These are phyloP conservation scores for Durio zibethinus DNA, from an alignment of 345 rosid species.

Conservation along the genomic window DNA sequence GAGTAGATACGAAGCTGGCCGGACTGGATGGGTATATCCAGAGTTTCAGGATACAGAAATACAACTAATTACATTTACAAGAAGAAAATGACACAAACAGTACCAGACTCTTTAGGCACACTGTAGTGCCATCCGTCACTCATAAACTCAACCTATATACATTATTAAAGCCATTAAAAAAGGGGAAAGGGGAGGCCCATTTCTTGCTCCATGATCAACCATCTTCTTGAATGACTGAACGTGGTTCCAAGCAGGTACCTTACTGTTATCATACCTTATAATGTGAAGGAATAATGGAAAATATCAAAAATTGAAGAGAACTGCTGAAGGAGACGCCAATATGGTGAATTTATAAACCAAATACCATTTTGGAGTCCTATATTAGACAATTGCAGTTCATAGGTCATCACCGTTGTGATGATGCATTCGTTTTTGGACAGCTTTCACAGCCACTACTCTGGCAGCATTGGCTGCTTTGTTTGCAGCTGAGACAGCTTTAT, in stretches of 20 bases:
- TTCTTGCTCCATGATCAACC: slow-evolving; percentile 39
- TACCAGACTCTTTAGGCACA: not conserved
- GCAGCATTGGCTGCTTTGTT: slow-evolving; percentile 87
- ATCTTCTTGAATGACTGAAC: slow-evolving; percentile 13
- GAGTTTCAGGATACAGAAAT: not conserved
- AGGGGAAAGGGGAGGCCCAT: not conserved
- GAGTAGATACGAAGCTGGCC: not conserved
- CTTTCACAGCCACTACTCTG: slow-evolving; percentile 73
- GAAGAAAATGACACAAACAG: not conserved
- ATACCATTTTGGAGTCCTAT: not conserved
- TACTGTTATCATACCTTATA: not conserved
- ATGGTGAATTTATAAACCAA: not conserved
- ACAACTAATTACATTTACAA: slow-evolving; percentile 10
- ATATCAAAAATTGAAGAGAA: not conserved
- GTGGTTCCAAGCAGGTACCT: slow-evolving; percentile 37
- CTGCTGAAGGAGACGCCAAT: not conserved
- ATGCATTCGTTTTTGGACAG: slow-evolving; percentile 61
- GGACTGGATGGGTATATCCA: not conserved
- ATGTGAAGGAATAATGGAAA: not conserved
- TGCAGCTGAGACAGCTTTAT: slow-evolving; percentile 57
- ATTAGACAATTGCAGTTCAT: slow-evolving; percentile 17
- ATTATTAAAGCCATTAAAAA: not conserved
- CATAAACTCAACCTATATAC: slow-evolving; percentile 16
- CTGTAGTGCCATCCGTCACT: slow-evolving; percentile 9
- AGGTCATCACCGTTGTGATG: slow-evolving; percentile 27